Base-by-base conservation (phyloP, 495 filamentous ascomycete genomes). In the Evernia prunastri region DNA sequence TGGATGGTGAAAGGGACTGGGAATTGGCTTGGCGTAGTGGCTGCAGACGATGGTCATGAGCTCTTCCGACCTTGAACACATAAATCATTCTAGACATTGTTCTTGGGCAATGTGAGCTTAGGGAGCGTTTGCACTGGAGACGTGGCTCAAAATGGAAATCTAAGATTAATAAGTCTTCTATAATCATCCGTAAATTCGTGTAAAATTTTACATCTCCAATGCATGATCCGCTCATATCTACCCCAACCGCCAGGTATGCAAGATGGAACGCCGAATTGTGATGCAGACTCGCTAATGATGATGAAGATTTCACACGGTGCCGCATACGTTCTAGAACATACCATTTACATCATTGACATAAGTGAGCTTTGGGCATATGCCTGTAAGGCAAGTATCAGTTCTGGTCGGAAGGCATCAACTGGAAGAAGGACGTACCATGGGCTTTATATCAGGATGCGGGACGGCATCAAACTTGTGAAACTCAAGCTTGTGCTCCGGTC, bases 381-480 rank as follows among this genome's bases (percentile, higher is more conserved):
- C 87, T 89, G 66, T 35, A 18, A 57, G 15, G 36, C 20, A 45
- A 17, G 36, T 8, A 71, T 80, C 70, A 79, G 77, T 18, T 63
- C 36, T 23, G 56, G 60, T 35, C 39, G 11, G 13, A n/a, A 49
- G 11, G 17, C 15, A 54, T 31, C 33, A 51, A 13, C n/a, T 0
- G 33, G 27, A 25, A 49, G 11, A 43, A 8, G 13, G 43, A 75
- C 82, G 78, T 78, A 91, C 90, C 92, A 97, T 98, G 15, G 94
- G 92, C 73, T 88, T 89, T 72, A 97, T 92, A 64, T 92, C 83
- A 10, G 94, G 94, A 80, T 99, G 94, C 61, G 92, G 91, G 40
- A 97, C 95, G 5, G 95, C 95, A 69, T 96, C 92, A 68, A 97
- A 99, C 71, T 96, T 86, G 67, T 91, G 84, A 75, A 89, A 97